Evolutionary conservation across 495 filamentous ascomycete genomes (phyloP).

Genomic region (Lophiotrema nucula): DNA sequence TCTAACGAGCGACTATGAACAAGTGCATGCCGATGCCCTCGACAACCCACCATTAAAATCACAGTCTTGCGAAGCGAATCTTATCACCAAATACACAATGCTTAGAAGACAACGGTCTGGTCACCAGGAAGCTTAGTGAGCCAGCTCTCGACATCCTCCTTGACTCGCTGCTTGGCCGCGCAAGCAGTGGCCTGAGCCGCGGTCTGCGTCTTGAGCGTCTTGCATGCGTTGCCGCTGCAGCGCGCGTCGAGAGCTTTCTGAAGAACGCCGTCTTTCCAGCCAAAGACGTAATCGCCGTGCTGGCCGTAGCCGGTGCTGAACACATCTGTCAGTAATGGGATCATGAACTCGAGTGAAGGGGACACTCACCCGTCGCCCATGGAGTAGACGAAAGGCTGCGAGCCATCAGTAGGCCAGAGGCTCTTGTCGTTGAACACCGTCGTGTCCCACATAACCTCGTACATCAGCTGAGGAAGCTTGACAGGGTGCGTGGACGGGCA

Average conservation of each 20-base stretch:
- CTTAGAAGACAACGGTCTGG: no score
- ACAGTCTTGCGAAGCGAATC: no score
- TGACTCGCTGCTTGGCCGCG: constrained; percentile 37
- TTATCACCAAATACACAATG: no score
- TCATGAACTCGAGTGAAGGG: constrained; percentile 22
- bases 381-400: constrained; percentile 50
- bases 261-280: constrained; percentile 48
- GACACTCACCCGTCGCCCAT: constrained; percentile 46
- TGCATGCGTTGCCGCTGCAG: constrained; percentile 47
- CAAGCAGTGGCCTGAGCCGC: constrained; percentile 43
- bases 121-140: constrained; percentile 24
- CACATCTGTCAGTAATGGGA: constrained; percentile 15
- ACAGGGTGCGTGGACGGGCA: constrained; percentile 52
- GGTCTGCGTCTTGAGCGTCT: constrained; percentile 43
- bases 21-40: no score
- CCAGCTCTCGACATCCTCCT: constrained; percentile 44
- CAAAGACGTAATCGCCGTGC: constrained; percentile 52
- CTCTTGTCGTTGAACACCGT: constrained; percentile 44
- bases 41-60: no score
- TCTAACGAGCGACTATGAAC: no score
- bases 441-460: constrained; percentile 54
- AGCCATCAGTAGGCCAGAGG: constrained; percentile 46
- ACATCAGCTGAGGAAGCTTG: constrained; percentile 49
- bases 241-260: constrained; percentile 50
- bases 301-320: constrained; percentile 46